phyloP scores from a whole-genome alignment of 345 rosid species.

The Crucihimalaya himalaica region DNA sequence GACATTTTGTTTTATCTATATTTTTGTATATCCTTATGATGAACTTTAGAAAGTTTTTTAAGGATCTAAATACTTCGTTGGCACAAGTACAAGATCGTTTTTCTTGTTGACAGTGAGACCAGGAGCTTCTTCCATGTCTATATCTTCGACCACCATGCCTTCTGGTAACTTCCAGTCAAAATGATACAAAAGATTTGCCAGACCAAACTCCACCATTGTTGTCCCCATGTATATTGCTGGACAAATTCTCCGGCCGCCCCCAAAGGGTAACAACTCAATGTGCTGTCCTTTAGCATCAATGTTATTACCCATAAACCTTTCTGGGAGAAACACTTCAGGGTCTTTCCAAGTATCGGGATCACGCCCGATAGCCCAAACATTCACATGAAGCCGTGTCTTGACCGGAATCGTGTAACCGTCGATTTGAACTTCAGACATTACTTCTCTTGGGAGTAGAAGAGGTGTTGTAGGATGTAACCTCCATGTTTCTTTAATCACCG shows the following conservation, averaged over 20 bases:
- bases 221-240: conserved; percentile 41
- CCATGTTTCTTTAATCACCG: conserved; percentile 53
- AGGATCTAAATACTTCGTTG: neutral
- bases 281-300: conserved; percentile 47
- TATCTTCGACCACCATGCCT: conserved; percentile 33
- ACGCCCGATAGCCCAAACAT: conserved; percentile 56
- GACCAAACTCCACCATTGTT: conserved; percentile 38
- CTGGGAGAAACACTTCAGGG: conserved; percentile 42
- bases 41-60: too few species aligned
- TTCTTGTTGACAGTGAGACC: conserved; percentile 37
- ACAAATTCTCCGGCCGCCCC: conserved; percentile 51
- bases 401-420: conserved; percentile 39
- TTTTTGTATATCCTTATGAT: too few species aligned
- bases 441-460: conserved; percentile 49
- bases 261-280: conserved; percentile 50
- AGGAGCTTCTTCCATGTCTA: conserved; percentile 45
- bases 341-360: conserved; percentile 49
- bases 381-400: conserved; percentile 44
- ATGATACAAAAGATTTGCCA: conserved; percentile 44
- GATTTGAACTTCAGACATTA: conserved; percentile 40
- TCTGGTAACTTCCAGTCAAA: conserved; percentile 56
- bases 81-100: conserved; percentile 40
- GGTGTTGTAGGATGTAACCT: conserved; percentile 53
- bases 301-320: conserved; percentile 42
- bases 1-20: too few species aligned